Percentiles rank a stretch among this genome's conserved stretches.
These are phyloP conservation scores for Crithidia sp. DNA, from an alignment of 208 protist genomes.

Conservation along the genomic window DNA sequence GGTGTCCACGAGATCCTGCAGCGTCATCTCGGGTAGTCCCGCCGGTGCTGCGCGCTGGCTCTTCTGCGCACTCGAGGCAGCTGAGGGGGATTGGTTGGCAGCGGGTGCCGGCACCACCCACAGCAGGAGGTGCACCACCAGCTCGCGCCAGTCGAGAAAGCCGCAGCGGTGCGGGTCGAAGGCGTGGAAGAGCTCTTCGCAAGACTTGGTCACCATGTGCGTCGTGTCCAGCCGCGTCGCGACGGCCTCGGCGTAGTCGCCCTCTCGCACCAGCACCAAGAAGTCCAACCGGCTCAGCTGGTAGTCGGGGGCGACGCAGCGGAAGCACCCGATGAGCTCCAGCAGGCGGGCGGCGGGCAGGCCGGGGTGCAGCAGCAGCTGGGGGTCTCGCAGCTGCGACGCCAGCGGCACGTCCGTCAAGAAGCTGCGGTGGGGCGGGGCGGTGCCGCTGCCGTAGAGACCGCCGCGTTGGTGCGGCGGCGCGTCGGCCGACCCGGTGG, in stretches of 20 bases:
- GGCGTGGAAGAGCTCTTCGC: slow-evolving; percentile 58
- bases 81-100: neutral
- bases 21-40: slow-evolving; percentile 50
- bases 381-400: slow-evolving; percentile 26
- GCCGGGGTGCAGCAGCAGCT: slow-evolving; percentile 57
- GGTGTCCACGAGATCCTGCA: slow-evolving; percentile 60
- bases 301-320: slow-evolving; percentile 73
- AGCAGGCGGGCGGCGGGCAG: slow-evolving; percentile 61
- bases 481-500: neutral
- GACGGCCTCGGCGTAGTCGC: slow-evolving; percentile 64
- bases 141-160: slow-evolving; percentile 86
- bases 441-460: neutral
- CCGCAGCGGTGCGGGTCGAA: slow-evolving; percentile 70
- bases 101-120: slow-evolving; percentile 61
- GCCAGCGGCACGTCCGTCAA: slow-evolving; percentile 73
- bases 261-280: slow-evolving; percentile 50
- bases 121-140: slow-evolving; percentile 84
- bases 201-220: slow-evolving; percentile 24
- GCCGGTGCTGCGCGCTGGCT: neutral
- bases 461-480: neutral
- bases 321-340: slow-evolving; percentile 67
- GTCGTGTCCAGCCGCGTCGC: slow-evolving; percentile 19
- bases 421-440: slow-evolving; percentile 49
- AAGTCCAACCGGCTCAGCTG: slow-evolving; percentile 69
- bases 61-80: slow-evolving; percentile 10